Evolutionary conservation across 805 yeast genomes (phyloP).

Genomic region (Clavispora carvajalis): DNA sequence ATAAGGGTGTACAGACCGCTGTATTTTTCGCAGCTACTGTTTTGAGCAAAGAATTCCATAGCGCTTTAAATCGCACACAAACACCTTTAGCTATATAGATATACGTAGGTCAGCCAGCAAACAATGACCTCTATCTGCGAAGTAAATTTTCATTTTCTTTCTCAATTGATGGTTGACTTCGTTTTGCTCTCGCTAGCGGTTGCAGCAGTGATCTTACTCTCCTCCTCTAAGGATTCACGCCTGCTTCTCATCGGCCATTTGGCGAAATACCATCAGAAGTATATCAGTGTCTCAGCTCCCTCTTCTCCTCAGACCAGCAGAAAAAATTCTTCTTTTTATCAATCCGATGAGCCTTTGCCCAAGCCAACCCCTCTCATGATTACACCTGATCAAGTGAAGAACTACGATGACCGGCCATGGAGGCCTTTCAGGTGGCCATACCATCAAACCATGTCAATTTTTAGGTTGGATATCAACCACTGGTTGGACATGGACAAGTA

Average conservation of each 20-base stretch:
- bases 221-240: constrained; percentile 6
- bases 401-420: constrained; percentile 74
- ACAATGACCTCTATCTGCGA: neutral
- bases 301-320: constrained; percentile 2
- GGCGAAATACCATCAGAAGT: neutral
- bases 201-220: constrained; percentile 4
- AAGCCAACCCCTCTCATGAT: constrained; percentile 54
- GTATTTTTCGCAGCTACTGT: constrained; percentile 3
- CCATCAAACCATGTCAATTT: constrained; percentile 74
- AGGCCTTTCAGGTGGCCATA: constrained; percentile 78
- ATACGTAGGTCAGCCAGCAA: neutral
- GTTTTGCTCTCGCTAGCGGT: constrained; percentile 8
- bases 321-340: neutral
- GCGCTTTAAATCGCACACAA: neutral
- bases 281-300: neutral
- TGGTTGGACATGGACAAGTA: constrained; percentile 80
- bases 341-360: constrained; percentile 22
- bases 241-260: neutral
- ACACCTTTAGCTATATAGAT: neutral
- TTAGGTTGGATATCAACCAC: constrained; percentile 64
- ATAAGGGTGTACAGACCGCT: neutral
- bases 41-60: neutral
- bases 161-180: constrained; percentile 2
- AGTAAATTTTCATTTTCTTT: neutral
- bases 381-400: constrained; percentile 61